phyloP scores from a whole-genome alignment of 2,329 filamentous ascomycete genomes.

The Colletotrichum costaricense region DNA sequence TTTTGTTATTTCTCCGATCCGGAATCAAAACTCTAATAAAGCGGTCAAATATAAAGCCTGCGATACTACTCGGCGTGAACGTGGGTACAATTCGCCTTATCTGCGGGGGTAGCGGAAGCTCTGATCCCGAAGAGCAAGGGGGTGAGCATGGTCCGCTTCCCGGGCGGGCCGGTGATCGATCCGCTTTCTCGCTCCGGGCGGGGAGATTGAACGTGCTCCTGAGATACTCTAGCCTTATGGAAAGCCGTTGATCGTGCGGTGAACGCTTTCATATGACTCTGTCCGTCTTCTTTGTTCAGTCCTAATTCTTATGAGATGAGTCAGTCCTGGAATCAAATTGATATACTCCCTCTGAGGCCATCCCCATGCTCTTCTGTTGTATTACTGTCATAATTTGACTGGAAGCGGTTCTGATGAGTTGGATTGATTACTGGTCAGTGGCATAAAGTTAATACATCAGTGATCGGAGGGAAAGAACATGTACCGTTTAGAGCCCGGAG shows the following conservation, averaged over 20 bases:
- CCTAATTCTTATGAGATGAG: background rate
- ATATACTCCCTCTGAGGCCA: background rate
- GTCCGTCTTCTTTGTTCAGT: background rate
- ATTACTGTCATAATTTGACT: background rate
- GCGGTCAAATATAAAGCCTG: no score
- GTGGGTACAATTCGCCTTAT: background rate
- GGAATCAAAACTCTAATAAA: background rate
- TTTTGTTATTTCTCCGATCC: background rate
- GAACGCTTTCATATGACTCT: fast-evolving
- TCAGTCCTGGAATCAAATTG: no score
- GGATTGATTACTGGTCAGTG: background rate
- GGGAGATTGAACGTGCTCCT: background rate
- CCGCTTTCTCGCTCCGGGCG: background rate
- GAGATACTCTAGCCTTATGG: background rate
- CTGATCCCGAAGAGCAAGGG: background rate
- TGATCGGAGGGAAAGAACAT: background rate
- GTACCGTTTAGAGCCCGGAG: background rate
- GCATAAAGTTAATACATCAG: background rate
- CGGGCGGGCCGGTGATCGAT: background rate
- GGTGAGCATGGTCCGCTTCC: background rate
- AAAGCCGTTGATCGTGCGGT: background rate
- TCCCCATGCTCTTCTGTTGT: background rate
- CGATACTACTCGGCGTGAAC: background rate
- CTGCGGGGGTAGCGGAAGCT: background rate
- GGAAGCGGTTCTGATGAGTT: fast-evolving